These are phyloP conservation scores for Marvania coccoides DNA, from an alignment of 139 green algal species.

Conservation along the genomic window DNA sequence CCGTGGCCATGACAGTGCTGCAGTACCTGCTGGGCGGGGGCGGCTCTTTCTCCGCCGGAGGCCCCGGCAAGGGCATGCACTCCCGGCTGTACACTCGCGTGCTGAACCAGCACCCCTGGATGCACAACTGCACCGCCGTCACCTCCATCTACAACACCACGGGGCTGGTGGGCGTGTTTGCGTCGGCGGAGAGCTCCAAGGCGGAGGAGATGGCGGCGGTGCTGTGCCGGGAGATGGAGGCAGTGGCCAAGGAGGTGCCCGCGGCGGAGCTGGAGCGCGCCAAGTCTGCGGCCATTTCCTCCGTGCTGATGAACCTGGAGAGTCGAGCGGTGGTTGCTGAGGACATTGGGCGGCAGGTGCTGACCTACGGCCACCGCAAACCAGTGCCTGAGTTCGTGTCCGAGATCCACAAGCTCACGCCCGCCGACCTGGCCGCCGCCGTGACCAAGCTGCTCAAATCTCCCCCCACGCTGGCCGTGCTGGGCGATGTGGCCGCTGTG, in stretches of 20 bases:
- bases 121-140: slow-evolving; percentile 83
- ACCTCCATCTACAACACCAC: slow-evolving; percentile 85
- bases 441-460: slow-evolving; percentile 39
- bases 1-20: slow-evolving; percentile 74
- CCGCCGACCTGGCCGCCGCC: slow-evolving; percentile 26
- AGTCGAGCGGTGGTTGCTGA: slow-evolving; percentile 78
- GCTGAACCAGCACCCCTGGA: slow-evolving; percentile 71
- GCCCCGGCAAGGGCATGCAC: slow-evolving; percentile 98
- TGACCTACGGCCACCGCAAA: slow-evolving; percentile 80
- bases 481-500: slow-evolving; percentile 42
- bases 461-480: slow-evolving; percentile 30
- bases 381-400: slow-evolving; percentile 34
- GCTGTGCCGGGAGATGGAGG: slow-evolving; percentile 37
- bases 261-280: slow-evolving; percentile 79
- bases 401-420: slow-evolving; percentile 29
- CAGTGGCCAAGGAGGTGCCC: slow-evolving; percentile 48
- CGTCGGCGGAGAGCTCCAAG: slow-evolving; percentile 32
- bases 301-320: slow-evolving; percentile 92
- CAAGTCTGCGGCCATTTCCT: slow-evolving; percentile 66
- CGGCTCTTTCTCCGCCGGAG: slow-evolving; percentile 79
- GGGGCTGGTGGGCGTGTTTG: slow-evolving; percentile 77
- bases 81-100: slow-evolving; percentile 89
- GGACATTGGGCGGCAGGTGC: slow-evolving; percentile 93
- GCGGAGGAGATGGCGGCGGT: slow-evolving; percentile 43
- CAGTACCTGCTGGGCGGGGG: slow-evolving; percentile 89